Evolutionary conservation across 768 basidiomycete species (phyloP).

Genomic region (Russula griseocarnosa): DNA sequence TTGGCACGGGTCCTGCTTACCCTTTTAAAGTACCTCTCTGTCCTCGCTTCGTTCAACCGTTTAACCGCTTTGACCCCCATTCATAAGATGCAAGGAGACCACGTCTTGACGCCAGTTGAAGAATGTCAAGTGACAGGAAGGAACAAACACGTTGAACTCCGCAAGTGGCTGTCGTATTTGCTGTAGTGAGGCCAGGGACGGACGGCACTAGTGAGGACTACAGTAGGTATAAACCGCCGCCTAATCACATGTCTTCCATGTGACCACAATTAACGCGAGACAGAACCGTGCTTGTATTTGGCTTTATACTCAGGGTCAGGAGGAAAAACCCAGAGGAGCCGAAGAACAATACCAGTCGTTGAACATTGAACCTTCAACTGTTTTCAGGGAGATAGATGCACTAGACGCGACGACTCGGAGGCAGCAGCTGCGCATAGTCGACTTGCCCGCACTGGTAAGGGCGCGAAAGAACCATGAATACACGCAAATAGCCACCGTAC

Average conservation of each 20-base stretch:
- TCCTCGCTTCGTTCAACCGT: too few species aligned
- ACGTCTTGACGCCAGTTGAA: too few species aligned
- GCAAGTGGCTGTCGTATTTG: background rate
- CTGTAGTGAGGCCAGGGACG: slow-evolving; percentile 11
- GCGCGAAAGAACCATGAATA: slow-evolving; percentile 7
- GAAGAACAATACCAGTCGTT: background rate
- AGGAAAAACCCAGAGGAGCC: background rate
- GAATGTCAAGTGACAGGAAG: background rate
- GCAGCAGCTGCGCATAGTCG: background rate
- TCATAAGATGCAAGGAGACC: background rate
- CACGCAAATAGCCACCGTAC: slow-evolving; percentile 6
- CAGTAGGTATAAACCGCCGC: background rate
- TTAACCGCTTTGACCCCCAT: background rate
- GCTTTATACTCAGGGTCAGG: background rate
- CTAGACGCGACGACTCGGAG: background rate
- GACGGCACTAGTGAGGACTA: background rate
- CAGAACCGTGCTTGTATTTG: background rate
- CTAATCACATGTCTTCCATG: slow-evolving; percentile 9
- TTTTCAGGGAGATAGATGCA: background rate
- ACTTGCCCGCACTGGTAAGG: background rate
- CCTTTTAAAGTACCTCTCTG: background rate
- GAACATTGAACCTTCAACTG: background rate
- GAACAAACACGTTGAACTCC: background rate
- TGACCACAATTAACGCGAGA: slow-evolving; percentile 1
- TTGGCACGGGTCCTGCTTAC: background rate